Evolutionary conservation across 2,329 filamentous ascomycete species (phyloP), one percentile per base, ranked within the genome.

Genomic region (Dothiorella sarmentorum): DNA sequence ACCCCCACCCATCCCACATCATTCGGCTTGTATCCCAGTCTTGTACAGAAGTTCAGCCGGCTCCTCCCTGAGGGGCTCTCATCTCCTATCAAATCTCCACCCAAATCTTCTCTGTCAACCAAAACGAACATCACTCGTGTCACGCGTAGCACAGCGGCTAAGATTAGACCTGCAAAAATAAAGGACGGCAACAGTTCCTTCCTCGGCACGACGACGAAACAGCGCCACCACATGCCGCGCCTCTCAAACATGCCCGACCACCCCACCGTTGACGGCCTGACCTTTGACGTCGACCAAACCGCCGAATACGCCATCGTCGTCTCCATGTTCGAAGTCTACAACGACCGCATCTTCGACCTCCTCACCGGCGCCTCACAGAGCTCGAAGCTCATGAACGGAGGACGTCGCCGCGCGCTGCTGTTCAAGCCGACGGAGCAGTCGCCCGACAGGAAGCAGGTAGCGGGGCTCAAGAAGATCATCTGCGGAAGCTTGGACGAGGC

Each of bases 311-410:
- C 89, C 4, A 85, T 99, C 56, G 78, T 99, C 10, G 82, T 99
- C 20, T 96, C 91, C 56, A 99, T 99, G 92, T 97, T 97, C 73
- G 94, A 99, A 73, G 93, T 99, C 1, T 97, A 99, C 78, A 99
- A 99, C 69, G 93, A 99, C 75, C 87, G 92, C 33, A 97, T 99
- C 64, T 97, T 95, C 71, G 94, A 99, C 68, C 84, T 99, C 0
- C 79, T 99, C 1, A 89, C 88, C 0, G 79, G 81, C 0, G 81
- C 83, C 2, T 74, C 79, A 20, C 82, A 82, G 62, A 82, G 81
- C 33, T 80, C 80, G 4, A 87, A 77, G 62, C 35, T 53, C 33
- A 69, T 72, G 49, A 73, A 74, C 26, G 76, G 73, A 26, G 73
- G 78, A n/a, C 78, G 79, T 62, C 85, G 94, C n/a, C 85, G 92